Base-by-base conservation (phyloP, 257 asterid species). In the Oldenlandia corymbosa region DNA sequence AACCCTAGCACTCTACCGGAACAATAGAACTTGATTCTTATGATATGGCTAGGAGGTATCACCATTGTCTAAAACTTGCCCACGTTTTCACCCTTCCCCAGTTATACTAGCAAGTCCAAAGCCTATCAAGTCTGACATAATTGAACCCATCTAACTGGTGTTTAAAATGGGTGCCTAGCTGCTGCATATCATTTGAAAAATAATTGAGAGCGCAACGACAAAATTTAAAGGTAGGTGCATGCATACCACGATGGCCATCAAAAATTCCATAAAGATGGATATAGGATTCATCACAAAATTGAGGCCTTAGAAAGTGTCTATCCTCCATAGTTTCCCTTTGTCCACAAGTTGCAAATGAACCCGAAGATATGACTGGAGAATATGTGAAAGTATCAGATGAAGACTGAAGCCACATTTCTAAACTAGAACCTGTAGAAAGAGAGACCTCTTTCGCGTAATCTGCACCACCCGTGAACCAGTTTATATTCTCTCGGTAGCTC, bases 311-410 rank as follows among this genome's bases (percentile, higher is more conserved):
- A 78, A 85, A 84, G 81, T 85, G 95, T 11, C 82, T 78, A 46
- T 89, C 98, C 79, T 92, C 98, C 98, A 92, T 92, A 36, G 88
- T 78, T 81, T 92, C 98, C 79, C 98, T 83, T 79, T 91, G 83
- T 77, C 99, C 99, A 70, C 97, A 85, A 67, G 91, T 81, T 58
- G 97, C 80, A 74, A 84, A 92, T 49, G 99, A 85, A 54, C 99
- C 99, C 76, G 88, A 92, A 64, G 94, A 84, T 12, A 92, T 80
- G 54, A 81, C 85, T 1, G 99, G 99, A 59, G 47, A 68, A 73
- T 92, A 87, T 58, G 62, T 69, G 42, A 37, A 63, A 74, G 69
- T 53, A 78, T 77, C 80, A 56, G 69, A 69, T 37, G 86, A 55
- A 57, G 86, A 60, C 63, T 72, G 61, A 47, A 82, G 53, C 86